Evolutionary conservation across 805 yeast species (phyloP).

Genomic region (Starmerella vitae): DNA sequence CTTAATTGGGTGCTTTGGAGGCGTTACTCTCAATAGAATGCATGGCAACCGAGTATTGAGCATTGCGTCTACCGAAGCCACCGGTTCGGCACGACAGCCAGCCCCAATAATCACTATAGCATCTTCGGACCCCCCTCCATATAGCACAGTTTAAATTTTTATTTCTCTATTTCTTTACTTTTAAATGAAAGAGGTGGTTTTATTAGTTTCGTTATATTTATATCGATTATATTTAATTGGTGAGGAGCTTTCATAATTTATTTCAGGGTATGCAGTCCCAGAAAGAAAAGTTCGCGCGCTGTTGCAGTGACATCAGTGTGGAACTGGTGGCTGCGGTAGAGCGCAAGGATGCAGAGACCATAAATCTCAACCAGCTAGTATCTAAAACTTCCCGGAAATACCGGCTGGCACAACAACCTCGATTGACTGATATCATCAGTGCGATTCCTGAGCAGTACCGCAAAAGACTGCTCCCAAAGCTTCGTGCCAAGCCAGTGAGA

Average conservation of each 20-base stretch:
- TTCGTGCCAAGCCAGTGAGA: constrained; percentile 97
- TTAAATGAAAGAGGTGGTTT: no score
- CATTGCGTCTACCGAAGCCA: no score
- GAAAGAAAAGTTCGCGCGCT: constrained; percentile 79
- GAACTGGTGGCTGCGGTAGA: constrained; percentile 71
- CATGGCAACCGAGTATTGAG: no score
- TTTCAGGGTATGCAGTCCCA: constrained; percentile 15
- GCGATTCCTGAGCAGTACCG: constrained; percentile 94
- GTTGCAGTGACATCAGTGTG: constrained; percentile 82
- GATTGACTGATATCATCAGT: constrained; percentile 85
- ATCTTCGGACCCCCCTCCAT: no score
- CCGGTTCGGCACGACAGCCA: no score
- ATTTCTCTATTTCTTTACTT: background rate
- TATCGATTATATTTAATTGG: background rate
- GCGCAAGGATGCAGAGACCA: constrained; percentile 44
- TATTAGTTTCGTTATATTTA: no score
- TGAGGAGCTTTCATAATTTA: background rate
- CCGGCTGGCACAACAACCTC: constrained; percentile 80
- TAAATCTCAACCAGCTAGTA: constrained; percentile 82
- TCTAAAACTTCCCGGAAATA: constrained; percentile 78
- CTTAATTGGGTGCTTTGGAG: no score
- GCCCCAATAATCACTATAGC: no score
- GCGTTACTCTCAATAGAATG: no score
- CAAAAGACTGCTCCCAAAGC: constrained; percentile 77
- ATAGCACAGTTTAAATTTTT: no score